A percentile compares a stretch with the other conserved stretches of the same genome.
phyloP scores from a whole-genome alignment of 148 eudicot genomes.

The Pouteria glomerata region DNA sequence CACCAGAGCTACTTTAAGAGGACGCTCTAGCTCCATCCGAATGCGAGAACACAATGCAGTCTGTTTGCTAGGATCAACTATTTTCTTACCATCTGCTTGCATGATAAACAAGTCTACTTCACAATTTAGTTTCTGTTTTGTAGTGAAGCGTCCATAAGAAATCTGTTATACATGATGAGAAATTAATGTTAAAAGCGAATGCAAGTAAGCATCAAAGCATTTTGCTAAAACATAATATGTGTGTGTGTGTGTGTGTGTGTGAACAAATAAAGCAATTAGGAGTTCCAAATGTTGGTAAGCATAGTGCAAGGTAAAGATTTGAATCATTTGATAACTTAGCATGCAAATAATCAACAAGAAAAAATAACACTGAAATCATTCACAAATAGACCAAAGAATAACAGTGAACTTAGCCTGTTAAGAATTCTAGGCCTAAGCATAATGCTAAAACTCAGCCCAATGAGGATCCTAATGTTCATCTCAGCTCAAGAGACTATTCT shows the following conservation, averaged over 20 bases:
- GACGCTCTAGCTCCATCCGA: constrained; percentile 39
- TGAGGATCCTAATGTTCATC: background rate
- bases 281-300: too few species aligned
- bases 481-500: background rate
- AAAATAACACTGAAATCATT: too few species aligned
- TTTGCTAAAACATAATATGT: background rate
- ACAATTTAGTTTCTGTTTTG: constrained; percentile 26
- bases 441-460: background rate
- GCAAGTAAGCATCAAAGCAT: background rate
- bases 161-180: constrained; percentile 23
- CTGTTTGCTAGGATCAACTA: constrained; percentile 38
- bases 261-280: too few species aligned
- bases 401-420: background rate
- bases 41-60: constrained; percentile 28
- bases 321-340: too few species aligned
- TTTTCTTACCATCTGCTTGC: constrained; percentile 50
- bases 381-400: too few species aligned
- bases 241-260: background rate
- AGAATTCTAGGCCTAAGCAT: background rate
- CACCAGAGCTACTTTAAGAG: constrained; percentile 39
- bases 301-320: too few species aligned
- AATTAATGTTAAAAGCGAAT: background rate
- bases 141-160: constrained; percentile 41
- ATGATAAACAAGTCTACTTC: constrained; percentile 47
- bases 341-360: too few species aligned